Conservation (phyloP, 2,329 filamentous ascomycete genomes). For the Fusarium sp. region DNA sequence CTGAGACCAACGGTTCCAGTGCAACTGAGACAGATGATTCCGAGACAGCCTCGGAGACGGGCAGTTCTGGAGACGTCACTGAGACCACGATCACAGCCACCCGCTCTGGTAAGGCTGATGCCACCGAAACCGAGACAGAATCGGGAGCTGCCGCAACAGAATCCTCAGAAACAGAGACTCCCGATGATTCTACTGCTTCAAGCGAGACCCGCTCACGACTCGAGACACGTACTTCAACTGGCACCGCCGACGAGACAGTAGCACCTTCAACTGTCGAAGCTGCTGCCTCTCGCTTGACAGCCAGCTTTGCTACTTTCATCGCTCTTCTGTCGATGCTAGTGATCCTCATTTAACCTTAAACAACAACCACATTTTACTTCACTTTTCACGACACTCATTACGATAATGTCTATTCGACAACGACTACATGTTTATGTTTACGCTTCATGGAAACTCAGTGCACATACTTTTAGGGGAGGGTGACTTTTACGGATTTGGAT, state of each 20-base stretch:
- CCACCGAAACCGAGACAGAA: conserved; percentile 6
- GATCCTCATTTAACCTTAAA: conserved; percentile 39
- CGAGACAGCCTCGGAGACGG: background rate
- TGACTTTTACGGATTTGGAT: conserved; percentile 2
- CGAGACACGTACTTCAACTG: conserved; percentile 37
- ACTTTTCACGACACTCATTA: conserved; percentile 44
- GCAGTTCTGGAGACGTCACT: conserved; percentile 7
- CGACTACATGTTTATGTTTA: conserved; percentile 32
- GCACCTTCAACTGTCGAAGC: conserved; percentile 34
- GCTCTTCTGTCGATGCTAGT: conserved; percentile 38
- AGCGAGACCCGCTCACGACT: conserved; percentile 26
- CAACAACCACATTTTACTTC: conserved; percentile 9
- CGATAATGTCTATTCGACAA: conserved; percentile 36
- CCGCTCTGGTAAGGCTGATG: conserved; percentile 1
- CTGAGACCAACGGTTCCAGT: background rate
- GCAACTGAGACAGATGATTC: background rate
- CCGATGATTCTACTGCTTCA: conserved; percentile 3
- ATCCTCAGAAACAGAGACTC: conserved; percentile 3
- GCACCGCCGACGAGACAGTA: conserved; percentile 15
- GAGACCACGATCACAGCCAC: conserved; percentile 13
- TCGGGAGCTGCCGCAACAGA: conserved; percentile 4
- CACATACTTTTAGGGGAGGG: conserved; percentile 8
- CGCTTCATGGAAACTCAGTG: conserved; percentile 36
- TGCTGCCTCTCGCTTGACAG: conserved; percentile 34
- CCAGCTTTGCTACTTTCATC: conserved; percentile 32